These are phyloP conservation scores for Phytophthora foliorum DNA, from an alignment of 352 stramenopile species.

Conservation along the genomic window DNA sequence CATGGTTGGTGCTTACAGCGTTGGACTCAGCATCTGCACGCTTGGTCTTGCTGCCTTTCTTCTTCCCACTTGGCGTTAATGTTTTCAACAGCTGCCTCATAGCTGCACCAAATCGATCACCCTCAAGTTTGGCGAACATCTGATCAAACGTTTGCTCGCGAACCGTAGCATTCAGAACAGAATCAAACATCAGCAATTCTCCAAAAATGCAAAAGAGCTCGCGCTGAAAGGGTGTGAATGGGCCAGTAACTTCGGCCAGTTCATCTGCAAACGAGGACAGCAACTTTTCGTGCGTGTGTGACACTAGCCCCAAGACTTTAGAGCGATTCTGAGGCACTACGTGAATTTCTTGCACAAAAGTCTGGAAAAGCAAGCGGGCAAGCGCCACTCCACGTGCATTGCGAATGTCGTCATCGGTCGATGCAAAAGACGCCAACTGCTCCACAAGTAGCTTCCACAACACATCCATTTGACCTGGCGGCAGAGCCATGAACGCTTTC, in stretches of 20 bases:
- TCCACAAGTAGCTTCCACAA: slow-evolving; percentile 79
- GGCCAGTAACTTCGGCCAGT: slow-evolving; percentile 20
- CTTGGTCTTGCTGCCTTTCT: slow-evolving; percentile 22
- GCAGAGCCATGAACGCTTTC: slow-evolving; percentile 75
- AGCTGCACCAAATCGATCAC: slow-evolving; percentile 38
- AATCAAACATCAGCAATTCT: slow-evolving; percentile 79
- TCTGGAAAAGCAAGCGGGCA: slow-evolving; percentile 77
- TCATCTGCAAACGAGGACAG: slow-evolving; percentile 43
- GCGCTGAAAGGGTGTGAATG: slow-evolving; percentile 55
- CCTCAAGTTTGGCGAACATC: slow-evolving; percentile 54
- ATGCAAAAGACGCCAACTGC: slow-evolving; percentile 46
- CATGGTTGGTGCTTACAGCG: slow-evolving; percentile 21
- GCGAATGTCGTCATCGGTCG: slow-evolving; percentile 13
- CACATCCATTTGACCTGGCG: slow-evolving; percentile 80
- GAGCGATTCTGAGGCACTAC: slow-evolving; percentile 78
- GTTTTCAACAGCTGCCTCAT: slow-evolving; percentile 54
- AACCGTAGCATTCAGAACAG: slow-evolving; percentile 47
- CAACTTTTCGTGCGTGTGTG: slow-evolving; percentile 63
- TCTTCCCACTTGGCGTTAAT: slow-evolving; percentile 15
- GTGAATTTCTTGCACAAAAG: slow-evolving; percentile 86
- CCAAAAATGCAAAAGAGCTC: slow-evolving; percentile 83
- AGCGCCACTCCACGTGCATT: slow-evolving; percentile 47
- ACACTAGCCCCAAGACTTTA: slow-evolving; percentile 64
- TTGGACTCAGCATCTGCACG: neutral
- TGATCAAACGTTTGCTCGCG: slow-evolving; percentile 58